phyloP scores from a whole-genome alignment of 495 filamentous ascomycete genomes.

The Aspergillus ellipticus region DNA sequence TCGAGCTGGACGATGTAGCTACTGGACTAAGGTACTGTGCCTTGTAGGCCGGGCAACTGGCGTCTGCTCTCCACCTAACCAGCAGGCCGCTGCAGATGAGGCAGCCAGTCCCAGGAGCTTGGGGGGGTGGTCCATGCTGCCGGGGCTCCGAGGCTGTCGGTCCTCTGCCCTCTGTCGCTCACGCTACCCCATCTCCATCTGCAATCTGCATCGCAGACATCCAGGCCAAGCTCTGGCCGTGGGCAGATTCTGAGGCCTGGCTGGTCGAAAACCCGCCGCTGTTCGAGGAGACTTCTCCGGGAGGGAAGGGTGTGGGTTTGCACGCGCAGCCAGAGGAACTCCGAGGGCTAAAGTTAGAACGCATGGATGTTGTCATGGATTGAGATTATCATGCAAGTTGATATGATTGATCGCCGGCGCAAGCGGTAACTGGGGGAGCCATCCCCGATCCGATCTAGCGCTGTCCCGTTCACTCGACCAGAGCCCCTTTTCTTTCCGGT shows the following conservation, averaged over 20 bases:
- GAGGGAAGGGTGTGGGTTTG: background rate
- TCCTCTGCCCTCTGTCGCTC: background rate
- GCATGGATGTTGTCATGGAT: conserved; percentile 8
- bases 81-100: conserved; percentile 13
- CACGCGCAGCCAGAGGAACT: background rate
- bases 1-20: background rate
- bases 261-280: background rate
- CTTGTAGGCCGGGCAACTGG: conserved; percentile 5
- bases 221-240: background rate
- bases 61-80: conserved; percentile 8
- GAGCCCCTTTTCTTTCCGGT: background rate
- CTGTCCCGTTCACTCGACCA: background rate
- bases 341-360: background rate
- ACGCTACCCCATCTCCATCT: background rate
- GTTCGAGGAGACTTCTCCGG: background rate
- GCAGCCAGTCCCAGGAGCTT: conserved; percentile 16
- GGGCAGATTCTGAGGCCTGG: background rate
- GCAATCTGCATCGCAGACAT: background rate
- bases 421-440: conserved; percentile 6
- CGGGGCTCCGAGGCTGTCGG: background rate
- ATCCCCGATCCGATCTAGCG: background rate
- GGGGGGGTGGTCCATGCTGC: conserved; percentile 12
- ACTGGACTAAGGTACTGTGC: conserved; percentile 6
- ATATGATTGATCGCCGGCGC: conserved; percentile 12
- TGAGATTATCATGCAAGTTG: conserved; percentile 8